Evolutionary conservation across 352 stramenopile species (phyloP).

Genomic region (Halophytophthora batemanensis): DNA sequence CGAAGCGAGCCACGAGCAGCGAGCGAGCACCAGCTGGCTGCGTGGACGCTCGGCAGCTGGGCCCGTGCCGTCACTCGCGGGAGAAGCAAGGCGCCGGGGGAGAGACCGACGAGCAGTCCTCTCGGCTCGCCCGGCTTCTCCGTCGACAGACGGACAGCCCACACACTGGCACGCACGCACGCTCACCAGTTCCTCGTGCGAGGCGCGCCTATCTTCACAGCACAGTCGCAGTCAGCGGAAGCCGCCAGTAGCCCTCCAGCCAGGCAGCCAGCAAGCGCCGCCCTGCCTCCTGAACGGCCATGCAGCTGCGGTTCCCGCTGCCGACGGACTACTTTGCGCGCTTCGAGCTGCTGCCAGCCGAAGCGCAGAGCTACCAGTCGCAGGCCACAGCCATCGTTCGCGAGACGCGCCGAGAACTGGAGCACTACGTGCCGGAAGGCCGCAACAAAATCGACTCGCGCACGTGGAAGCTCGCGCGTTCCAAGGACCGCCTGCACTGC

Average conservation of each 20-base stretch:
- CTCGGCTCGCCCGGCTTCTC: no score
- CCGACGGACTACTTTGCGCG: constrained; percentile 67
- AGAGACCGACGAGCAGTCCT: no score
- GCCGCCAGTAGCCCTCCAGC: background rate
- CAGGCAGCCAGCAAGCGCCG: background rate
- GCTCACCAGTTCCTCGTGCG: no score
- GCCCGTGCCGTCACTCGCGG: no score
- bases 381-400: constrained; percentile 66
- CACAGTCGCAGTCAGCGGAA: background rate
- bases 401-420: constrained; percentile 54
- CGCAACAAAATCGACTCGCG: constrained; percentile 54
- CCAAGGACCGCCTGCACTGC: constrained; percentile 63
- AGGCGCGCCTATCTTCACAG: no score
- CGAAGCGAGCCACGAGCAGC: no score
- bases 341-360: constrained; percentile 59
- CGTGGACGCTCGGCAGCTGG: no score
- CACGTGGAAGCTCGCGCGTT: constrained; percentile 67
- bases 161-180: no score
- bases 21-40: no score
- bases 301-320: constrained; percentile 73
- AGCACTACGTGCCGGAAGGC: constrained; percentile 51
- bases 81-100: no score
- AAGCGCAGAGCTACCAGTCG: constrained; percentile 46
- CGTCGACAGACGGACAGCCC: no score
- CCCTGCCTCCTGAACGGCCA: constrained; percentile 8